Base-by-base conservation (phyloP, 2,329 filamentous ascomycete genomes). In the Aspergillus chevalieri region DNA sequence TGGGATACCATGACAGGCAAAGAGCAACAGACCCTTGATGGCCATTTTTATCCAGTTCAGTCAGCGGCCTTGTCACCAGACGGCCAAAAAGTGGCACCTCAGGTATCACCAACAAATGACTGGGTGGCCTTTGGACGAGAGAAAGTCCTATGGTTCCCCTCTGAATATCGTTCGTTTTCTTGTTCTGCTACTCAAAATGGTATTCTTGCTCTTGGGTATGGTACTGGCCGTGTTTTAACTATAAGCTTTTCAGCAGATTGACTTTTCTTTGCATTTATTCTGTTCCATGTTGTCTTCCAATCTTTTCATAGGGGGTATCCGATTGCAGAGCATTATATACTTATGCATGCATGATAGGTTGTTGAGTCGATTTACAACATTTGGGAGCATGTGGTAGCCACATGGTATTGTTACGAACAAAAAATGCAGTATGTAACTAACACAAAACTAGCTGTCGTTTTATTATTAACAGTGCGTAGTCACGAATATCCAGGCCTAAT, bases 61-160 rank as follows among this genome's bases (percentile, higher is more conserved):
- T 47, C 46, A 1, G 46, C 60, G n/a, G 49, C 47, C 28, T 62
- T 62, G 51, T 62, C 14, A 28, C 30, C 19, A 26, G 43, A 17
- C 6, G 12, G 24, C 24, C 24, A 26, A 9, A 9, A 26, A 8
- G 24, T 9, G 7, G 14, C 14, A 1, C 17, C 34, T 38, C 24
- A 26, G 24, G 24, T 26, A 26, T 26, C 52, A 41, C 57, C 57
- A 46, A 51, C 50, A 14, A 44, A 47, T 10, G 56, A 66, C 4
- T 55, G 52, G 52, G 47, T 49, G 49, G 30, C 21, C 6, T 21
- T 52, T 14, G 46, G 50, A 34, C 21, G 44, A 10, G 26, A 47
- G 42, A 46, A 33, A 12, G 44, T 47, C 1, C 12, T 55, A 22
- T 55, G 50, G 50, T 48, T 55, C 41, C 52, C 52, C 38, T 26